A percentile compares a stretch with the other conserved stretches of the same genome.
Conservation (phyloP, 352 stramenopile genomes). For the Pythium utonaiense region DNA sequence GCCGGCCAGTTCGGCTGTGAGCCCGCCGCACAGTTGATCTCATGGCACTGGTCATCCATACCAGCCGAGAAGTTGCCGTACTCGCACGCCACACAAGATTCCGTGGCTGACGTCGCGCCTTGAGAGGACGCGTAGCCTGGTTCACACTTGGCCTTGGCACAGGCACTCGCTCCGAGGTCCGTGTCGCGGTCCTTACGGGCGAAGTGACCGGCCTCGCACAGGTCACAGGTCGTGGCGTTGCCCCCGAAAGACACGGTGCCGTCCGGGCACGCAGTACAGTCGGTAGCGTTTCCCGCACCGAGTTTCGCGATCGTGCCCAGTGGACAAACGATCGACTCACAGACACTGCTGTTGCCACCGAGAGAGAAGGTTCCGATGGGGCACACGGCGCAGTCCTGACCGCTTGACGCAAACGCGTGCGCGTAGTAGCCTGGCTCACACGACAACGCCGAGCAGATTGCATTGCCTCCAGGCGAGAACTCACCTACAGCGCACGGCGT, state of each 20-base stretch:
- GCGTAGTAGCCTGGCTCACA: conserved; percentile 30
- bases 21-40: conserved; percentile 29
- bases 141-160: conserved; percentile 19
- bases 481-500: conserved; percentile 27
- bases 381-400: conserved; percentile 35
- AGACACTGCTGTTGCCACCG: conserved; percentile 27
- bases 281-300: conserved; percentile 26
- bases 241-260: conserved; percentile 33
- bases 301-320: conserved; percentile 27
- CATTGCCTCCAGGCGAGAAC: conserved; percentile 30
- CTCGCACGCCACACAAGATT: conserved; percentile 27
- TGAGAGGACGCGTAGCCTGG: conserved; percentile 18
- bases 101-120: conserved; percentile 17
- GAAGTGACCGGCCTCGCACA: conserved; percentile 29
- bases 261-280: conserved; percentile 28
- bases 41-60: conserved; percentile 28
- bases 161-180: conserved; percentile 30
- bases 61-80: conserved; percentile 32
- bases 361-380: conserved; percentile 31
- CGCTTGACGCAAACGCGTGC: conserved; percentile 21
- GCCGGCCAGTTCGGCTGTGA: conserved; percentile 26
- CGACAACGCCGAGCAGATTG: conserved; percentile 22
- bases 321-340: conserved; percentile 24
- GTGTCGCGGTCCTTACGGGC: conserved; percentile 9
- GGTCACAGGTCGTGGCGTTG: conserved; percentile 17